Evolutionary conservation across 495 filamentous ascomycete genomes (phyloP).

Genomic region (Aspergillus leporis): DNA sequence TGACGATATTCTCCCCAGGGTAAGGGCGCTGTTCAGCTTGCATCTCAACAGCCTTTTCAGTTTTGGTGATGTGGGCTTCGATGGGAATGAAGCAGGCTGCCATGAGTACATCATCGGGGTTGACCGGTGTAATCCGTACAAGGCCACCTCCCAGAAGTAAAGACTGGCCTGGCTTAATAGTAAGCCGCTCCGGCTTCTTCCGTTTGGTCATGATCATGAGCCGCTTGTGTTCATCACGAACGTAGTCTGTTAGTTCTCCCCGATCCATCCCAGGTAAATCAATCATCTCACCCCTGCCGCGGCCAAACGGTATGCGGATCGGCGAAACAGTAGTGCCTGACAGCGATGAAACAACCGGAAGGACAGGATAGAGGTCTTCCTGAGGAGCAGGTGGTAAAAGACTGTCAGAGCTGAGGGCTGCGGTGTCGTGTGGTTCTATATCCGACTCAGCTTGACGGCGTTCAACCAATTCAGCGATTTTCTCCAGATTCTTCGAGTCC

Average conservation of each 20-base stretch:
- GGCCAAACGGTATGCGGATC: constrained; percentile 85
- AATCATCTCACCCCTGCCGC: constrained; percentile 85
- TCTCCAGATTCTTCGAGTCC: constrained; percentile 56
- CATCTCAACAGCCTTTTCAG: constrained; percentile 70
- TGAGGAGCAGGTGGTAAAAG: constrained; percentile 74
- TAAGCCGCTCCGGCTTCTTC: constrained; percentile 63
- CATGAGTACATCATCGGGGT: constrained; percentile 61
- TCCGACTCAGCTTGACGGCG: constrained; percentile 26
- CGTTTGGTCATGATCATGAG: constrained; percentile 76
- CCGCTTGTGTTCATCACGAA: constrained; percentile 60
- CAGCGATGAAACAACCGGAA: constrained; percentile 81
- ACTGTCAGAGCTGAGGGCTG: constrained; percentile 26
- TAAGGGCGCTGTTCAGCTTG: constrained; percentile 57
- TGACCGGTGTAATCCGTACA: constrained; percentile 79
- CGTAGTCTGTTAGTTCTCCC: constrained; percentile 64
- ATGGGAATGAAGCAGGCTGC: constrained; percentile 80
- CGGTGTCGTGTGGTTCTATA: constrained; percentile 17
- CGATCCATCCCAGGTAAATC: constrained; percentile 87
- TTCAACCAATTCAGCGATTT: constrained; percentile 36
- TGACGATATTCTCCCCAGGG: constrained; percentile 58
- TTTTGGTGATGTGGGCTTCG: constrained; percentile 70
- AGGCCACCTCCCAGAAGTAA: constrained; percentile 83
- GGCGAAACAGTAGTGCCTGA: constrained; percentile 94
- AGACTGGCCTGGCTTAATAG: constrained; percentile 76
- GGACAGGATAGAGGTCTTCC: constrained; percentile 71